Conservation (phyloP, 371 early-diverging fungal genomes). For the Lichtheimia ramosa region DNA sequence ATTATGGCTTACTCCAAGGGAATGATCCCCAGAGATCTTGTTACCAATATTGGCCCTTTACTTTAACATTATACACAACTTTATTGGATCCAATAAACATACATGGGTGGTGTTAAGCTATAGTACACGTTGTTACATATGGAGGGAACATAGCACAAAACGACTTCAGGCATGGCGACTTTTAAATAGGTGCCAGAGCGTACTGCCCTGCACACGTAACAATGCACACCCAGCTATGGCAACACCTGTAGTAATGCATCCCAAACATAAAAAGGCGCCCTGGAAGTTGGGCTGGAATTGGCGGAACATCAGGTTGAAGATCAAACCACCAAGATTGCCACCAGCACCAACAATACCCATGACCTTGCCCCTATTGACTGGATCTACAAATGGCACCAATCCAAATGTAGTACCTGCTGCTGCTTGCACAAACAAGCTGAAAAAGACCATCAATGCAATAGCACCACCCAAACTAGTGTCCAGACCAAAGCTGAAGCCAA, state of each 20-base stretch:
- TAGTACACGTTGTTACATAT: too few species aligned
- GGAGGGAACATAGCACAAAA: too few species aligned
- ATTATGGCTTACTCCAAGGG: too few species aligned
- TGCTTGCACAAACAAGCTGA: constrained; percentile 47
- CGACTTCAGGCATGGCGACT: too few species aligned
- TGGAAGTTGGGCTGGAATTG: constrained; percentile 7
- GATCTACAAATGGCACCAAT: constrained; percentile 17
- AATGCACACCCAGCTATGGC: constrained; percentile 14
- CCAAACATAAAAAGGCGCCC: constrained; percentile 16
- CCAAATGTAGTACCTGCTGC: constrained; percentile 32
- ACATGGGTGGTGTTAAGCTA: too few species aligned
- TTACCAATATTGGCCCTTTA: too few species aligned
- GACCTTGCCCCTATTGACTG: constrained; percentile 20
- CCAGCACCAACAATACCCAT: constrained; percentile 41
- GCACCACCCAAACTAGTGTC: constrained; percentile 17
- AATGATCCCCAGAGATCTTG: too few species aligned
- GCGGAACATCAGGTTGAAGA: constrained; percentile 20
- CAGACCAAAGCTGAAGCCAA: constrained; percentile 23
- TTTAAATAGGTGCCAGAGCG: constrained; percentile 10
- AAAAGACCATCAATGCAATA: constrained; percentile 35
- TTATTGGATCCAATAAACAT: too few species aligned
- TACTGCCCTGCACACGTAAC: constrained; percentile 15
- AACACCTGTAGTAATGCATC: constrained; percentile 12
- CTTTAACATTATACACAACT: too few species aligned
- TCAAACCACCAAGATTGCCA: constrained; percentile 27